Evolutionary conservation across 176 grass and related monocot genomes (phyloP).

Genomic region (Pharus latifolius): DNA sequence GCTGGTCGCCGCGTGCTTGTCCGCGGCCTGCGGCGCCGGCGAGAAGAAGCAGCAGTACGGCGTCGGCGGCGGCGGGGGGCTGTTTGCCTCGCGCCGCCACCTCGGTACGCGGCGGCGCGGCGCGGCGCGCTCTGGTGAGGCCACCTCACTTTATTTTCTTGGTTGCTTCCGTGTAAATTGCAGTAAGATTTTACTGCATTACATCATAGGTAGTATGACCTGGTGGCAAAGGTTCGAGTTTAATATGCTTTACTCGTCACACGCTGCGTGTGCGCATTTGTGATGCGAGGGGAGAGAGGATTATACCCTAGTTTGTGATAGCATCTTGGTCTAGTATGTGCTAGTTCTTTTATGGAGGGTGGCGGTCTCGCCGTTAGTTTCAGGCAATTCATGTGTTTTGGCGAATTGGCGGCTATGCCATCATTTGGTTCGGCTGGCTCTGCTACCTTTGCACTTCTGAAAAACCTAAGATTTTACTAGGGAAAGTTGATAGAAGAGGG

Average conservation of each 20-base stretch:
- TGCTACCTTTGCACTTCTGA: background rate
- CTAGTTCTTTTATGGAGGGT: background rate
- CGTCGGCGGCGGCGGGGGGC: background rate
- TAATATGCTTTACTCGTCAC: constrained; percentile 17
- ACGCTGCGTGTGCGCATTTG: constrained; percentile 10
- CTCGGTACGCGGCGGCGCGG: constrained; percentile 16
- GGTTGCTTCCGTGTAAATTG: constrained; percentile 19
- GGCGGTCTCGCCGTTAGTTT: background rate
- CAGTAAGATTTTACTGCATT: background rate
- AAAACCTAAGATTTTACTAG: background rate
- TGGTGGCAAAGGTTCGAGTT: constrained; percentile 9
- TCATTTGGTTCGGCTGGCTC: background rate
- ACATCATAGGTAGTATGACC: constrained; percentile 19
- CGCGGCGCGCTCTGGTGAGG: constrained; percentile 32
- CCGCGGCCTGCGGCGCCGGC: constrained; percentile 34
- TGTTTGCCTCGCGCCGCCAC: constrained; percentile 28
- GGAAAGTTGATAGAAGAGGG: background rate
- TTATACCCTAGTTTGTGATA: constrained; percentile 20
- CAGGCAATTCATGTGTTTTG: background rate
- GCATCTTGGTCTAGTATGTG: constrained; percentile 6
- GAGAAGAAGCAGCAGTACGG: constrained; percentile 25
- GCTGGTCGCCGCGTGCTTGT: constrained; percentile 71
- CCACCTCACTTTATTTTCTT: constrained; percentile 6
- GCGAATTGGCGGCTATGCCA: background rate
- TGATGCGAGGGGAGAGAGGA: constrained; percentile 18